Evolutionary conservation across 257 asterid species (phyloP), one percentile per base, ranked within the genome.

Genomic region (Penstemon newberryi): DNA sequence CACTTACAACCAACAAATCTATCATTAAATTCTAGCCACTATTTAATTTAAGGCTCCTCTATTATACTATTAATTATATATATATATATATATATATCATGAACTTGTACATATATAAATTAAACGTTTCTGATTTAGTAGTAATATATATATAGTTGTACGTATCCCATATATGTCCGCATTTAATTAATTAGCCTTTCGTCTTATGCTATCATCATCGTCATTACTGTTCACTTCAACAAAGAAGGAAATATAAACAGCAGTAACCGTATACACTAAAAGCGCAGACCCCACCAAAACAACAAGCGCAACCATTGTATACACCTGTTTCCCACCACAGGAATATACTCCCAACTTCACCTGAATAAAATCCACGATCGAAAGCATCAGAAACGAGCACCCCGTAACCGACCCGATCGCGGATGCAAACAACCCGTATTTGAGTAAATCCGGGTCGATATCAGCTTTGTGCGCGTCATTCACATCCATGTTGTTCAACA

Each of bases 371-470:
- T 75, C 78, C 45, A 73, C 78, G 3, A 81, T 78, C n/a, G 86
- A 81, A 7, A 78, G 73, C 83, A 75, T 56, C 62, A 81, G 19
- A 63, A 81, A 81, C 51, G 53, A 5, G 56, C 81, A 81, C 0
- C 85, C 83, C 77, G 62, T 3, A 0, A 78, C 78, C 8, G 85
- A 81, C 4, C 85, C 85, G 2, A 69, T 52, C 5, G 85, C 83
- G 49, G 85, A 81, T 36, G 65, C 77, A 19, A 81, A 69, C 75
- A 81, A 61, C 52, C 81, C 83, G 73, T 58, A 75, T 6, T 62
- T 62, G 12, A 71, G 70, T 25, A 49, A 13, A 2, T 70, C 42
- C 44, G 78, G 77, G 81, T 81, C 66, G 39, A 81, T 72, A 5
- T 81, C 77, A 0, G 86, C 86, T 13, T 75, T 78, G 41, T 58